Base-by-base conservation (phyloP, 2,329 filamentous ascomycete species). In the Botrytis pseudocinerea region DNA sequence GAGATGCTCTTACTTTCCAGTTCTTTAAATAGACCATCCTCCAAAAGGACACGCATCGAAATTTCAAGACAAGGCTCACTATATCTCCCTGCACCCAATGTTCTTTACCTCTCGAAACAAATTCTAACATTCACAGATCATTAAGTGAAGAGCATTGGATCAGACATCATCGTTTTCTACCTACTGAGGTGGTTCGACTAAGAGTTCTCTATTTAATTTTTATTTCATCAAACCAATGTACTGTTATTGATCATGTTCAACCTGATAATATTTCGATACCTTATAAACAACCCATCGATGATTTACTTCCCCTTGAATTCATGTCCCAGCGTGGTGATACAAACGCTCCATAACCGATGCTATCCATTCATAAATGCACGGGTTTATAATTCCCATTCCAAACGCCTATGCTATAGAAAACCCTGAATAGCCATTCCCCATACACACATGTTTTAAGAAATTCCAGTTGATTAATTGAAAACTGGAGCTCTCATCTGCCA, bases 401-500 rank as follows among this genome's bases (percentile, higher is more conserved):
- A 68, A 68, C 65, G 48, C 65, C 65, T 18, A 57, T 68, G 65
- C 65, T 68, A 32, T 68, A 42, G 32, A 10, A 32, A 2, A 25
- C 22, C 22, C 28, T 2, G 35, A 57, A 57, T 40, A 57, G 5
- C 18, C 5, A 28, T 68, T 68, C 3, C 35, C 48, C 35, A 42
- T 54, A 35, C 42, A 32, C 65, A 68, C 10, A 68, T 42, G 18
- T 22, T 57, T 28, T 42, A 42, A 42, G 18, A 6, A 14, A 46
- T 64, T 64, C 6, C 16, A 42, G 6, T 68, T 25, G 20, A 51
- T 64, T 38, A 66, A 28, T 16, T 57, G 25, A 68, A 66, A 35
- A 57, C 48, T 40, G 70, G 70, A 38, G 70, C 70, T 35, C 78
- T 89, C 82, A 96, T 88, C 82, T 95, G 90, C 84, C 91, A 91